Evolutionary conservation across 768 basidiomycete species (phyloP).

Genomic region (Leccinum uliginosum): DNA sequence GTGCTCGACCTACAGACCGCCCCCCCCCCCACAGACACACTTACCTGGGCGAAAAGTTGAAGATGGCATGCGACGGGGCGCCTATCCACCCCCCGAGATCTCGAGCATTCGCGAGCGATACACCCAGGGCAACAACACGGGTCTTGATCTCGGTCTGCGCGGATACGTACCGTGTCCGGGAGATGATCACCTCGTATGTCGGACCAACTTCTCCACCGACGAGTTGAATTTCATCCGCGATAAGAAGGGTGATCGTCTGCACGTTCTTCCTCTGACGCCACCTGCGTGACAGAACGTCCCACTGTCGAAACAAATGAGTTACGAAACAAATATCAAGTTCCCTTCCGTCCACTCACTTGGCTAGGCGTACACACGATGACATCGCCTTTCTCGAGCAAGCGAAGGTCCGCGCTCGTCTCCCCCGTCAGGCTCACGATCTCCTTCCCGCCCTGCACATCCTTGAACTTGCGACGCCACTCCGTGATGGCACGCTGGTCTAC

Average conservation of each 20-base stretch:
- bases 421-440: constrained; percentile 92
- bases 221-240: constrained; percentile 91
- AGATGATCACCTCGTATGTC: constrained; percentile 92
- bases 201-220: constrained; percentile 92
- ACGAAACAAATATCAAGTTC: too few species aligned
- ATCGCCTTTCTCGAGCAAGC: constrained; percentile 86
- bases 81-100: too few species aligned
- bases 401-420: constrained; percentile 88
- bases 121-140: neutral
- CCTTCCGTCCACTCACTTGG: constrained; percentile 35
- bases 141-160: neutral
- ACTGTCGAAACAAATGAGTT: too few species aligned
- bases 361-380: constrained; percentile 91
- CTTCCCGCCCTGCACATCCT: constrained; percentile 81
- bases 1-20: too few species aligned
- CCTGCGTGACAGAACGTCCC: constrained; percentile 88
- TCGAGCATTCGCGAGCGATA: neutral
- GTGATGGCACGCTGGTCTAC: constrained; percentile 84
- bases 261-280: constrained; percentile 97
- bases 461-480: constrained; percentile 89
- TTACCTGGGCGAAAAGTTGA: too few species aligned
- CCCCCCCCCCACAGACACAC: too few species aligned
- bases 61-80: too few species aligned
- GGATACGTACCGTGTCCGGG: constrained; percentile 86
- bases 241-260: constrained; percentile 84